Evolutionary conservation across 202 grass and related monocot genomes (phyloP).

Genomic region (Brachypodium distachyon): DNA sequence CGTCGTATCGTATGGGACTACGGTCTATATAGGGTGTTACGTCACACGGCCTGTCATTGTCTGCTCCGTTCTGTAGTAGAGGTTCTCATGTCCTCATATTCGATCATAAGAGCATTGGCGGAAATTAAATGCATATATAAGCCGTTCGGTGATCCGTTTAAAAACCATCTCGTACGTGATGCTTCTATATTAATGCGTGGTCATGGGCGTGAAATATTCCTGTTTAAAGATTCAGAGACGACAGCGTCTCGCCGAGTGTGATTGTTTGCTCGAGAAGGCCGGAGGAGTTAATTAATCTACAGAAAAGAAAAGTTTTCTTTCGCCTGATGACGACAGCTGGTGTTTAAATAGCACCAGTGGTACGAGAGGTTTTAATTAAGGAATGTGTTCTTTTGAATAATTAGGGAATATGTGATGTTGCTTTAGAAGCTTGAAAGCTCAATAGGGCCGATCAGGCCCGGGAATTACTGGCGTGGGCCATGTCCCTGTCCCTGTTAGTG

Average conservation of each 20-base stretch:
- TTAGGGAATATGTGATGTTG: not conserved
- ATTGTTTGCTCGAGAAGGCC: not conserved
- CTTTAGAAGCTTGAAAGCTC: not conserved
- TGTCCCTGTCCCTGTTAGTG: constrained; percentile 20
- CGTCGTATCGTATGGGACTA: not conserved
- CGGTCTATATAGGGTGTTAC: not conserved
- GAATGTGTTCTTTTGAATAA: no score
- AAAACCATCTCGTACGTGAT: not conserved
- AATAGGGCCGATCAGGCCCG: not conserved
- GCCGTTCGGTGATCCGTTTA: not conserved
- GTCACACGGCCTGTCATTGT: not conserved
- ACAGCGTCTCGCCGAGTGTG: not conserved
- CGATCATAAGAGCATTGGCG: not conserved
- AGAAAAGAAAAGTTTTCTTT: not conserved
- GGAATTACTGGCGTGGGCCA: constrained; percentile 12
- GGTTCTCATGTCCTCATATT: not conserved
- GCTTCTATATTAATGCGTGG: not conserved
- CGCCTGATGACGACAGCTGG: constrained; percentile 12
- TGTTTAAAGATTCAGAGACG: not conserved
- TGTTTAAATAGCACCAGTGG: constrained; percentile 14
- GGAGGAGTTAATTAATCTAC: not conserved
- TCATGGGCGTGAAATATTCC: not conserved
- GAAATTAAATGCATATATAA: not conserved
- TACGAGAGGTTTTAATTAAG: not conserved
- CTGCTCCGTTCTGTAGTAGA: not conserved